Conservation (phyloP, 371 early-diverging fungal species). For the Rhizopus stolonifer region DNA sequence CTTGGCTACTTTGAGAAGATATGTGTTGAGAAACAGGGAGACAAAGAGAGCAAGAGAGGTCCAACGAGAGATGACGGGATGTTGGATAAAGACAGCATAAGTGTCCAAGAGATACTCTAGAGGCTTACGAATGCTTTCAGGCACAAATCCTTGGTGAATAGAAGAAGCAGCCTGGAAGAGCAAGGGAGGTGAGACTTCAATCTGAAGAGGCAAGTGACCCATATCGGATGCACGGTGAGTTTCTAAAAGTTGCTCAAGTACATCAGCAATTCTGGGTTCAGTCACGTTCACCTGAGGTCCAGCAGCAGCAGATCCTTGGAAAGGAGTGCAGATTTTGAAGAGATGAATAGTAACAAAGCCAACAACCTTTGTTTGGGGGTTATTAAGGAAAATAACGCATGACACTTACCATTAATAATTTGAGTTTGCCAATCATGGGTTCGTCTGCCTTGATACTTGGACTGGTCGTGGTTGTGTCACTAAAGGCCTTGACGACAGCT, state of each 20-base stretch:
- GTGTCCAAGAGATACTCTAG: slow-evolving; percentile 49
- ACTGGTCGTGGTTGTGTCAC: slow-evolving; percentile 23
- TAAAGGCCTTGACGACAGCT: slow-evolving; percentile 50
- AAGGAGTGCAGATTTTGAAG: slow-evolving; percentile 70
- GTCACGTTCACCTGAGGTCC: slow-evolving; percentile 45
- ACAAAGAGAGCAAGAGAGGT: slow-evolving; percentile 53
- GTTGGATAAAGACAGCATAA: slow-evolving; percentile 58
- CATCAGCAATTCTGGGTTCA: slow-evolving; percentile 38
- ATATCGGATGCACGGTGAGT: slow-evolving; percentile 46
- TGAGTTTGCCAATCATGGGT: slow-evolving; percentile 55
- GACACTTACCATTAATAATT: slow-evolving; percentile 49
- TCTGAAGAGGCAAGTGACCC: slow-evolving; percentile 49
- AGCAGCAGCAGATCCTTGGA: slow-evolving; percentile 36
- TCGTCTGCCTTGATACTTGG: slow-evolving; percentile 50
- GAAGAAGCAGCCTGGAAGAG: slow-evolving; percentile 47
- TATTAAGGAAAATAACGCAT: neutral
- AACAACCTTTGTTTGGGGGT: slow-evolving; percentile 42
- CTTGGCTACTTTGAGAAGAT: slow-evolving; percentile 63
- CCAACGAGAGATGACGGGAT: slow-evolving; percentile 66
- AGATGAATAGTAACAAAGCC: slow-evolving; percentile 76
- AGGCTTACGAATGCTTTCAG: slow-evolving; percentile 47
- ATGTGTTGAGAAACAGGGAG: slow-evolving; percentile 65
- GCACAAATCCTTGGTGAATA: slow-evolving; percentile 13
- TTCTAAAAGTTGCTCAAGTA: slow-evolving; percentile 46
- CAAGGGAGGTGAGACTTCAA: slow-evolving; percentile 65